A percentile compares a stretch with the other conserved stretches of the same genome.
phyloP scores from a whole-genome alignment of 164 flowering plant genomes.

The Berberis vulgaris region DNA sequence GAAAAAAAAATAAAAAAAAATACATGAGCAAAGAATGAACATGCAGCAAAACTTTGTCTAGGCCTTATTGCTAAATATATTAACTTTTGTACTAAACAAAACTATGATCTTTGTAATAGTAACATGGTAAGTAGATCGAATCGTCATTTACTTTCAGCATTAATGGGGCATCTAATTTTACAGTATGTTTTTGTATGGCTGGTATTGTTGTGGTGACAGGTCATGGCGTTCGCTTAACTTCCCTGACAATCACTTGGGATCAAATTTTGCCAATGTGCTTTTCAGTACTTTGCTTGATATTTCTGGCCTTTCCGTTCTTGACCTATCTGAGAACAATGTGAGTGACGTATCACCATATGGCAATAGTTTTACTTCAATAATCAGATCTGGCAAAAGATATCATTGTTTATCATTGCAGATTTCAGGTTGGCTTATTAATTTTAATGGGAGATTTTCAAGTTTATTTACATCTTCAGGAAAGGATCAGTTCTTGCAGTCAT shows the following conservation, averaged over 20 bases:
- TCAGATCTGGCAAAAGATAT: neutral
- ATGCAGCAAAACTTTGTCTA: too few species aligned
- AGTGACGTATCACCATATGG: slow-evolving; percentile 15
- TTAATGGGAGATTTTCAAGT: slow-evolving; percentile 21
- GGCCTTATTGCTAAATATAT: too few species aligned
- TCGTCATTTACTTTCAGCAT: too few species aligned
- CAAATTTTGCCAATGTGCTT: slow-evolving; percentile 38
- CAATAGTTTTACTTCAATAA: neutral
- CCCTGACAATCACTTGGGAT: slow-evolving; percentile 37
- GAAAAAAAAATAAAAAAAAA: too few species aligned
- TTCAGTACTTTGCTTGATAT: slow-evolving; percentile 48
- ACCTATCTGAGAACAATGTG: slow-evolving; percentile 78
- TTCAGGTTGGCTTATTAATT: slow-evolving; percentile 61
- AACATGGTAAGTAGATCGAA: too few species aligned
- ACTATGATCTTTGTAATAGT: too few species aligned
- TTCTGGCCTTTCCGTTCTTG: slow-evolving; percentile 46
- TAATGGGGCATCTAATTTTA: too few species aligned
- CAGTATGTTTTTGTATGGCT: neutral
- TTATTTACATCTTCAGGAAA: slow-evolving; percentile 12
- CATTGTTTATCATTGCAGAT: slow-evolving; percentile 37
- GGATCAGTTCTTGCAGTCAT: slow-evolving; percentile 40
- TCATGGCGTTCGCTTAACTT: slow-evolving; percentile 45
- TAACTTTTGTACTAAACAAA: too few species aligned
- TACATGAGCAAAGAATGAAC: too few species aligned
- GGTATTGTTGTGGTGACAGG: slow-evolving; percentile 29